A percentile compares a stretch with the other conserved stretches of the same genome.
phyloP scores from a whole-genome alignment of 441 rosid genomes.

The Populus hybrid region DNA sequence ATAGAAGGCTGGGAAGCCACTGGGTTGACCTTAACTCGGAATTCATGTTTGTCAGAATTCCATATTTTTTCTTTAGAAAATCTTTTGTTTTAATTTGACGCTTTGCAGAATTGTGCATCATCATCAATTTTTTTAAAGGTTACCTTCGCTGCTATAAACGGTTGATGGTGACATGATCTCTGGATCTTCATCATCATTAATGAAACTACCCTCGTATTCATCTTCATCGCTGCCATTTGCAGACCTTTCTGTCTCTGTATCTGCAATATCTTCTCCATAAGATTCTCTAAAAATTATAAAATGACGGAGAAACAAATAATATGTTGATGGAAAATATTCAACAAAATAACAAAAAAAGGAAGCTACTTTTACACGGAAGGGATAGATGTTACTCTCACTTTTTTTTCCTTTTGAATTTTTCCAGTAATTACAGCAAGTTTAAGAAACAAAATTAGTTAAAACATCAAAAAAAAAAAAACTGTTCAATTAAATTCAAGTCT shows the following conservation, averaged over 20 bases:
- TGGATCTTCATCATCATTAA: slow-evolving; percentile 52
- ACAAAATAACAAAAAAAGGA: neutral
- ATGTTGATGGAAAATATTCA: neutral
- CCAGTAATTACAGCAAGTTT: neutral
- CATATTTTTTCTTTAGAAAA: neutral
- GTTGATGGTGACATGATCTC: slow-evolving; percentile 29
- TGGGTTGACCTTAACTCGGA: neutral
- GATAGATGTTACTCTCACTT: neutral
- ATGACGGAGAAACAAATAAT: slow-evolving; percentile 31
- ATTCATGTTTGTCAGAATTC: neutral
- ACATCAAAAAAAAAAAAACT: no score
- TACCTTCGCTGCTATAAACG: slow-evolving; percentile 38
- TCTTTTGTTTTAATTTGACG: neutral
- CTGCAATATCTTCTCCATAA: slow-evolving; percentile 72
- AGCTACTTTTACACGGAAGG: neutral
- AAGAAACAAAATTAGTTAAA: neutral
- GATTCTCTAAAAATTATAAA: slow-evolving; percentile 51
- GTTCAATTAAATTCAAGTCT: neutral
- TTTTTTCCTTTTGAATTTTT: neutral
- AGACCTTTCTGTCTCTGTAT: slow-evolving; percentile 60
- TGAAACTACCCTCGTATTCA: slow-evolving; percentile 70
- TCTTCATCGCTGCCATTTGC: slow-evolving; percentile 39
- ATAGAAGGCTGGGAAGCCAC: neutral
- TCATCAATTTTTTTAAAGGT: neutral
- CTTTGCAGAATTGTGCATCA: neutral